Evolutionary conservation across 2,329 filamentous ascomycete species (phyloP), one percentile per base, ranked within the genome.

Genomic region (Aspergillus puulaauensis): DNA sequence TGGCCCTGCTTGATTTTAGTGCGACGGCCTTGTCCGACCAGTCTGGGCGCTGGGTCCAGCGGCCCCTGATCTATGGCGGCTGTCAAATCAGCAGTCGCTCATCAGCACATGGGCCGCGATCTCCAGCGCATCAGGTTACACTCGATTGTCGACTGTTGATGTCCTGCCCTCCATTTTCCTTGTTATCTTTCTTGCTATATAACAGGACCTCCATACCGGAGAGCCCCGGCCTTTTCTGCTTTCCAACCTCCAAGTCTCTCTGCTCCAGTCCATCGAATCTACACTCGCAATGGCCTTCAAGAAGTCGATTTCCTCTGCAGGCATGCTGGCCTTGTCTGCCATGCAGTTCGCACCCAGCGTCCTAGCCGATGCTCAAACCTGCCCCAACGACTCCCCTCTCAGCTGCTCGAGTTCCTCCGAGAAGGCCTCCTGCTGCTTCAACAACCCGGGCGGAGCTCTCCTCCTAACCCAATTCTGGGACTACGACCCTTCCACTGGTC

Each of bases 391-490:
- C 60, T 73, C 74, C 7, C 78, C 80, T 58, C 68, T 84, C 51
- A 85, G 82, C 66, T 86, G 83, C 65, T 80, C 83, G 55, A 84
- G 83, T 66, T 80, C 78, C 6, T 80, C 79, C 4, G 73, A 71
- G 3, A 75, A 79, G 45, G 55, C 75, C 64, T 72, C 80, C 3
- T 86, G 84, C 73, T 86, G 84, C 75, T 85, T 82, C 75, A 84
- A 85, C 61, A 73, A 77, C 14, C 83, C 83, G 0, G 83, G 83
- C 37, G 84, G 84, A 21, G 77, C 83, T 49, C 69, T 86, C 31
- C 73, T 86, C 14, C 78, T 79, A 70, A 86, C 83, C 9, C 83
- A 86, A 59, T 86, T 86, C 70, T 86, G 84, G 84, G 83, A 86
- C 64, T 80, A 80, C 0, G 65, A 79, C 50, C 83, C 83, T 2